A percentile compares a stretch with the other conserved stretches of the same genome.
Conservation (phyloP, 352 stramenopile species). For the Phytophthora gonapodyides region DNA sequence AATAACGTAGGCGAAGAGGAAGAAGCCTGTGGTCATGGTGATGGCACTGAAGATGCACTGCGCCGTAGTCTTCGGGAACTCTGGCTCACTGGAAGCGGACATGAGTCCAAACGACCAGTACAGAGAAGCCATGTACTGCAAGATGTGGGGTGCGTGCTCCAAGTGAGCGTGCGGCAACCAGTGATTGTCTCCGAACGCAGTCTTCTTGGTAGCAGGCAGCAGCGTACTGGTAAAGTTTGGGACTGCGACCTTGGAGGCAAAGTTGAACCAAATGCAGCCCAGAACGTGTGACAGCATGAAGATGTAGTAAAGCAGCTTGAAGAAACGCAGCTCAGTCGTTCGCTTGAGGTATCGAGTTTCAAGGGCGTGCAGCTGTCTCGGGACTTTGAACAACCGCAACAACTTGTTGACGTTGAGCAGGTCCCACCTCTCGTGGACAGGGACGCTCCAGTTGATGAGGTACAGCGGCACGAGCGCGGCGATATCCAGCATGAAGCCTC, state of each 20-base stretch:
- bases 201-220: neutral
- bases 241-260: constrained; percentile 34
- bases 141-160: constrained; percentile 17
- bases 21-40: constrained; percentile 69
- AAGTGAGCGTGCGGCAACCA: constrained; percentile 45
- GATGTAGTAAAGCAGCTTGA: constrained; percentile 77
- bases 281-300: constrained; percentile 66
- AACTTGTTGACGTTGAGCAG: constrained; percentile 73
- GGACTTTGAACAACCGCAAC: constrained; percentile 53
- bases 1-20: constrained; percentile 72
- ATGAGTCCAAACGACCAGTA: constrained; percentile 72
- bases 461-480: constrained; percentile 52
- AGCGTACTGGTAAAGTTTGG: constrained; percentile 23
- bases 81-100: constrained; percentile 55
- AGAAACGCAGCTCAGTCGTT: constrained; percentile 60
- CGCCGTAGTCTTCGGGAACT: constrained; percentile 52
- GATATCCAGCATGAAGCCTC: constrained; percentile 48
- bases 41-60: constrained; percentile 59
- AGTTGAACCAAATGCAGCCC: constrained; percentile 76
- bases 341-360: constrained; percentile 67
- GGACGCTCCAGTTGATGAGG: constrained; percentile 49
- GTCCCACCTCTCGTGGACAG: constrained; percentile 33
- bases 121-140: constrained; percentile 60
- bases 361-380: constrained; percentile 47
- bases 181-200: constrained; percentile 32